Percentiles rank a stretch among this genome's conserved stretches.
These are phyloP conservation scores for Theobroma cacao DNA, from an alignment of 345 rosid genomes.

Conservation along the genomic window DNA sequence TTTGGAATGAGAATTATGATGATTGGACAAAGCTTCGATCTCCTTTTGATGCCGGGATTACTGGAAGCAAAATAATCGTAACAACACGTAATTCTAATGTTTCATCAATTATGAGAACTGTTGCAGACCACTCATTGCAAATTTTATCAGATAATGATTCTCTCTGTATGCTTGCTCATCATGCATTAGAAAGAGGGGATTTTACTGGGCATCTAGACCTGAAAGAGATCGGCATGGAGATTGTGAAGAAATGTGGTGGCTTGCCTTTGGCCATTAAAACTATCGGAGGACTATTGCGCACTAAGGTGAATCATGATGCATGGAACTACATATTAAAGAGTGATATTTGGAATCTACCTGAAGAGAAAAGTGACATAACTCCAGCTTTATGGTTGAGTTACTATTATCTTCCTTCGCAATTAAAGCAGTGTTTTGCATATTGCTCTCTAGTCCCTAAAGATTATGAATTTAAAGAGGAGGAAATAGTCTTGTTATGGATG, in stretches of 20 bases:
- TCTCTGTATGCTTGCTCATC: background rate
- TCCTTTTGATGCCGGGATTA: background rate
- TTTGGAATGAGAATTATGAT: constrained; percentile 12
- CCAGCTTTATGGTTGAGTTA: constrained; percentile 13
- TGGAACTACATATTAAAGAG: constrained; percentile 7
- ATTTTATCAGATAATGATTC: constrained; percentile 2
- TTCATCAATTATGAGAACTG: background rate
- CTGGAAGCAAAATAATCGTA: constrained; percentile 26
- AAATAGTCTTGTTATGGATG: constrained; percentile 20
- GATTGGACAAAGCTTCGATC: background rate
- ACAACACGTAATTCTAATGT: background rate
- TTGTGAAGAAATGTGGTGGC: background rate
- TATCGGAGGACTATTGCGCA: background rate
- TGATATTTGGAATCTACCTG: background rate
- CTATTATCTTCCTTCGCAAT: constrained; percentile 5
- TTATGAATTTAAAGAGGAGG: background rate
- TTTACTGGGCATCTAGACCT: background rate
- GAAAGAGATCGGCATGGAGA: background rate
- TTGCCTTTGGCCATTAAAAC: constrained; percentile 18
- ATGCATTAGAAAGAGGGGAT: background rate
- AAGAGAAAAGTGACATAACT: background rate
- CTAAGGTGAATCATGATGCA: background rate
- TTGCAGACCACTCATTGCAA: background rate
- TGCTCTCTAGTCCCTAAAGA: constrained; percentile 10
- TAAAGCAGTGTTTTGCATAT: constrained; percentile 22